Percentiles rank a stretch among this genome's conserved stretches.
Evolutionary conservation across 1,284 basidiomycete species (phyloP).

Genomic region (Ceratobasidium sp.): DNA sequence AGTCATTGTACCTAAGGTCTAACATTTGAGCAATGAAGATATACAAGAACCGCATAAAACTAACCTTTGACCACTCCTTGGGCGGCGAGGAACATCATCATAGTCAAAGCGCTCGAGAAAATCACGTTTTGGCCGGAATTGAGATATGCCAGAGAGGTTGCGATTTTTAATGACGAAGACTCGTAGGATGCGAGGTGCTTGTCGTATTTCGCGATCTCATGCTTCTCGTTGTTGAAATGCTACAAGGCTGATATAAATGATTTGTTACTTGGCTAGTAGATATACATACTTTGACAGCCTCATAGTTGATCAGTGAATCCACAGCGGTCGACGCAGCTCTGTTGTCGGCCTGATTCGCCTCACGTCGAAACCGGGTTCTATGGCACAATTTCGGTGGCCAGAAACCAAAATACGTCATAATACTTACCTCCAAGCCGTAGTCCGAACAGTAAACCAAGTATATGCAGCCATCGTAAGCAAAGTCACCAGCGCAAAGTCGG

Average conservation of each 20-base stretch:
- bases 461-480: slow-evolving; percentile 89
- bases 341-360: slow-evolving; percentile 97
- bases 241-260: slow-evolving; percentile 57
- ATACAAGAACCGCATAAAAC: slow-evolving; percentile 42
- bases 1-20: slow-evolving; percentile 90
- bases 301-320: slow-evolving; percentile 97
- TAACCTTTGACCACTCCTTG: slow-evolving; percentile 92
- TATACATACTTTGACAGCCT: slow-evolving; percentile 90
- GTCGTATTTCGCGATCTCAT: slow-evolving; percentile 94
- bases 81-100: slow-evolving; percentile 97
- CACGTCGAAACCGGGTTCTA: slow-evolving; percentile 92
- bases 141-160: slow-evolving; percentile 91
- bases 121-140: slow-evolving; percentile 98
- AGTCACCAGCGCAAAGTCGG: slow-evolving; percentile 95
- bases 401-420: neutral
- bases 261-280: neutral
- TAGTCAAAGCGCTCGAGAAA: slow-evolving; percentile 92
- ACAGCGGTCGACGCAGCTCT: slow-evolving; percentile 94
- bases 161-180: slow-evolving; percentile 93
- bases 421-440: slow-evolving; percentile 91
- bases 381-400: neutral
- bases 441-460: slow-evolving; percentile 97
- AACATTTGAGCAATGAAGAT: neutral
- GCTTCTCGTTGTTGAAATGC: slow-evolving; percentile 98
- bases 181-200: slow-evolving; percentile 90